Conservation (phyloP, 805 yeast species). For the Zygoascus tannicola region DNA sequence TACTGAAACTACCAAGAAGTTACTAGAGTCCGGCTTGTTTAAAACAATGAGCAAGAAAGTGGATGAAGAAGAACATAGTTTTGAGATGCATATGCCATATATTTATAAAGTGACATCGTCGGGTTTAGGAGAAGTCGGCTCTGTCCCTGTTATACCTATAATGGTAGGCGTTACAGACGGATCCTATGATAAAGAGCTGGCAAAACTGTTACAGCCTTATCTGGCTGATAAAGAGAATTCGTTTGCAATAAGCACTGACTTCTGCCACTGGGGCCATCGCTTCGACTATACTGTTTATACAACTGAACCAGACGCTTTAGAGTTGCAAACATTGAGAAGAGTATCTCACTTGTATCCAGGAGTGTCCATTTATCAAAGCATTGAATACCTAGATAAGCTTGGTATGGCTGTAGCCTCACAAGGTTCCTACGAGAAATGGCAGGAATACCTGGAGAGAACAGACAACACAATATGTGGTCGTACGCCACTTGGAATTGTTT, state of each 20-base stretch:
- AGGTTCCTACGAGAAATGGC: conserved; percentile 56
- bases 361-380: conserved; percentile 57
- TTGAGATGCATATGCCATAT: conserved; percentile 91
- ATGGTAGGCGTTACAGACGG: conserved; percentile 59
- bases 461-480: conserved; percentile 93
- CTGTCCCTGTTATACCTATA: conserved; percentile 57
- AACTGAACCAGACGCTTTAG: conserved; percentile 1
- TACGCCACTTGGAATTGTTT: conserved; percentile 60
- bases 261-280: conserved; percentile 86
- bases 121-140: conserved; percentile 4
- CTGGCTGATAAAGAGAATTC: conserved; percentile 47
- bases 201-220: conserved; percentile 42
- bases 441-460: conserved; percentile 53
- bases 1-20: conserved; percentile 24
- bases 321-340: conserved; percentile 19
- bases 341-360: conserved; percentile 16
- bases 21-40: conserved; percentile 33
- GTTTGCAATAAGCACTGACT: conserved; percentile 80
- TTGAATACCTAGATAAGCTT: conserved; percentile 57
- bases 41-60: conserved; percentile 45
- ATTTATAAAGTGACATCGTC: conserved; percentile 36
- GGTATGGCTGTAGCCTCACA: conserved; percentile 56
- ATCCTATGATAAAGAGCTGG: conserved; percentile 37
- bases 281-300: conserved; percentile 52
- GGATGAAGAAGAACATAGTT: conserved; percentile 83